Evolutionary conservation across 1,284 basidiomycete genomes (phyloP).

Genomic region (Megacollybia platyphylla): DNA sequence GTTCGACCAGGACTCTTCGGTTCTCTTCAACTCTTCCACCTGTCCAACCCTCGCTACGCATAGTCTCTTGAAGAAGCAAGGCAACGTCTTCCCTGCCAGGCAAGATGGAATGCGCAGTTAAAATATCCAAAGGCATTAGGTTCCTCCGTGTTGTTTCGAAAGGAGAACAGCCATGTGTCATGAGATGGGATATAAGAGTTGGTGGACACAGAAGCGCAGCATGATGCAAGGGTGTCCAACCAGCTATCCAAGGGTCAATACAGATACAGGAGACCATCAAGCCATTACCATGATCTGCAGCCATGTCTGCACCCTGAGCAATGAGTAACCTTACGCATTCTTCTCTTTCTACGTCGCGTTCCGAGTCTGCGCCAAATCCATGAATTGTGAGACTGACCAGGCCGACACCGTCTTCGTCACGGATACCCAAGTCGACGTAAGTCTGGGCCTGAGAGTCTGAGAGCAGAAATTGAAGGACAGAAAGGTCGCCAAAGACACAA

Average conservation of each 20-base stretch:
- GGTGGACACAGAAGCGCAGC: constrained; percentile 83
- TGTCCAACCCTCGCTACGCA: constrained; percentile 67
- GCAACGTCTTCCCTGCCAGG: constrained; percentile 75
- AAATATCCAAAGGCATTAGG: constrained; percentile 75
- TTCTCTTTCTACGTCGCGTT: constrained; percentile 75
- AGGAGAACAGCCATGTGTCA: constrained; percentile 84
- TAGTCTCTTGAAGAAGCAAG: constrained; percentile 67
- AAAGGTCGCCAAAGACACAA: constrained; percentile 63
- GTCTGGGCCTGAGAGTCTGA: constrained; percentile 58
- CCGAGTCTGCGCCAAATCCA: constrained; percentile 73
- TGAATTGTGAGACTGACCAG: constrained; percentile 72
- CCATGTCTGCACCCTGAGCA: constrained; percentile 65
- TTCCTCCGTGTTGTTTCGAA: constrained; percentile 64
- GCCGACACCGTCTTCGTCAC: constrained; percentile 78
- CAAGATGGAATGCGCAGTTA: constrained; percentile 66
- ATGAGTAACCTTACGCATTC: constrained; percentile 78
- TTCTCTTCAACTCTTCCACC: constrained; percentile 55
- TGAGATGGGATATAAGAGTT: constrained; percentile 82
- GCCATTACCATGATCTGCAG: constrained; percentile 47
- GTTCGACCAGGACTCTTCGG: constrained; percentile 43
- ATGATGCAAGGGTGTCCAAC: constrained; percentile 95
- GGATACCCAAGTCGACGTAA: constrained; percentile 51
- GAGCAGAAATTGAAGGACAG: constrained; percentile 59
- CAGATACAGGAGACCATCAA: constrained; percentile 6
- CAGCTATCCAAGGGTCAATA: constrained; percentile 33